Percentiles rank a stretch among this genome's conserved stretches.
phyloP scores from a whole-genome alignment of 2,329 filamentous ascomycete genomes.

The Aspergillus viridinutans region DNA sequence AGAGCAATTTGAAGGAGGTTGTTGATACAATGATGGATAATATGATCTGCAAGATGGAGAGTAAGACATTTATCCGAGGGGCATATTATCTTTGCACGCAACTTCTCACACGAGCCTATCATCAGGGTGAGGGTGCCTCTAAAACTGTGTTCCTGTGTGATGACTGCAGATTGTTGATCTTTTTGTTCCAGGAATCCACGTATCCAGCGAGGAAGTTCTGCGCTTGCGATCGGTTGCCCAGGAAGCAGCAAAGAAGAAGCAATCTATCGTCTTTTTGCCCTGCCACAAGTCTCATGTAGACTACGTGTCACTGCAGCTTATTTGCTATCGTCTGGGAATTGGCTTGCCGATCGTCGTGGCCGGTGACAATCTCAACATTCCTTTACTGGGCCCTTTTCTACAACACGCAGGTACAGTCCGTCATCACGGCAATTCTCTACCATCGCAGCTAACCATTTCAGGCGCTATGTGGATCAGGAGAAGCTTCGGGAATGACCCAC shows the following conservation, averaged over 20 bases:
- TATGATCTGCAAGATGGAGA: slow-evolving; percentile 99
- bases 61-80: slow-evolving; percentile 82
- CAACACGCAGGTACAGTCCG: slow-evolving; percentile 70
- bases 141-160: not conserved
- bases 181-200: slow-evolving; percentile 65
- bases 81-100: slow-evolving; percentile 90
- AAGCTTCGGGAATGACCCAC: slow-evolving; percentile 83
- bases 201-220: slow-evolving; percentile 89
- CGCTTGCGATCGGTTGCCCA: slow-evolving; percentile 77
- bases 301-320: slow-evolving; percentile 89
- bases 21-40: slow-evolving; percentile 82
- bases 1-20: slow-evolving; percentile 70
- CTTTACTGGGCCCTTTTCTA: slow-evolving; percentile 80
- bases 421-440: not conserved
- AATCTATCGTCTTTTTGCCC: slow-evolving; percentile 92
- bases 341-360: slow-evolving; percentile 88
- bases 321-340: slow-evolving; percentile 89
- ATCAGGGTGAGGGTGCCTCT: slow-evolving; percentile 61
- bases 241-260: slow-evolving; percentile 77
- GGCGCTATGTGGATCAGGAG: slow-evolving; percentile 93
- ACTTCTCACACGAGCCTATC: slow-evolving; percentile 85
- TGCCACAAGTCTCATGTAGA: slow-evolving; percentile 95
- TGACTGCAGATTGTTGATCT: not conserved
- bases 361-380: slow-evolving; percentile 94
- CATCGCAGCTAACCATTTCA: slow-evolving; percentile 22